A percentile compares a stretch with the other conserved stretches of the same genome.
Evolutionary conservation across 371 early-diverging fungal species (phyloP).

Genomic region (Batkoa obscura): DNA sequence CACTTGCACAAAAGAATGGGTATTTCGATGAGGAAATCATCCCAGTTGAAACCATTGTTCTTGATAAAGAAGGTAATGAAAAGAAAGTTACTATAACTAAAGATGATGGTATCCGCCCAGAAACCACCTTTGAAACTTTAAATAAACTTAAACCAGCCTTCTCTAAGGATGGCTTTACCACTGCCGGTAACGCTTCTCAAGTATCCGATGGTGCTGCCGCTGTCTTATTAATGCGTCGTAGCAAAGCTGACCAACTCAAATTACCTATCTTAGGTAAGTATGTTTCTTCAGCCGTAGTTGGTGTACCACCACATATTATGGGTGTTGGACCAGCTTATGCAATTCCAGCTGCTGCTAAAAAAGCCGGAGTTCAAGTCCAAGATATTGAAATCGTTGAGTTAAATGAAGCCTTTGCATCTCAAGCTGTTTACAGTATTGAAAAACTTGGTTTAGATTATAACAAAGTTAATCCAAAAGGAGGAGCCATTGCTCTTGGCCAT

Average conservation of each 20-base stretch:
- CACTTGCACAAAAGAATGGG: conserved; percentile 74
- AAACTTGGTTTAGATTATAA: conserved; percentile 61
- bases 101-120: conserved; percentile 90
- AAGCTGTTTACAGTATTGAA: conserved; percentile 82
- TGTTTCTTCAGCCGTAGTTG: conserved; percentile 75
- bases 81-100: conserved; percentile 32
- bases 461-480: conserved; percentile 97
- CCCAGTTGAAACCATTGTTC: conserved; percentile 59
- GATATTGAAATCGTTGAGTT: conserved; percentile 76
- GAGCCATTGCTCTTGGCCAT: conserved; percentile 95
- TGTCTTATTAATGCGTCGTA: conserved; percentile 86
- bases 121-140: conserved; percentile 58
- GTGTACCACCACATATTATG: conserved; percentile 90
- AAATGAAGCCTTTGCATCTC: conserved; percentile 98
- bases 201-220: conserved; percentile 97
- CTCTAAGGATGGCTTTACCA: conserved; percentile 65
- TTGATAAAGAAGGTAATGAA: conserved; percentile 43
- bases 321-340: conserved; percentile 91
- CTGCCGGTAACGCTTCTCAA: conserved; percentile 97
- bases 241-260: conserved; percentile 71
- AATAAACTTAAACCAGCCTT: conserved; percentile 85
- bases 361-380: conserved; percentile 53
- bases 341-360: conserved; percentile 74
- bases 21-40: conserved; percentile 85
- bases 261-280: conserved; percentile 77